phyloP scores from a whole-genome alignment of 2,329 filamentous ascomycete species.

The Paecilomyces variotii region DNA sequence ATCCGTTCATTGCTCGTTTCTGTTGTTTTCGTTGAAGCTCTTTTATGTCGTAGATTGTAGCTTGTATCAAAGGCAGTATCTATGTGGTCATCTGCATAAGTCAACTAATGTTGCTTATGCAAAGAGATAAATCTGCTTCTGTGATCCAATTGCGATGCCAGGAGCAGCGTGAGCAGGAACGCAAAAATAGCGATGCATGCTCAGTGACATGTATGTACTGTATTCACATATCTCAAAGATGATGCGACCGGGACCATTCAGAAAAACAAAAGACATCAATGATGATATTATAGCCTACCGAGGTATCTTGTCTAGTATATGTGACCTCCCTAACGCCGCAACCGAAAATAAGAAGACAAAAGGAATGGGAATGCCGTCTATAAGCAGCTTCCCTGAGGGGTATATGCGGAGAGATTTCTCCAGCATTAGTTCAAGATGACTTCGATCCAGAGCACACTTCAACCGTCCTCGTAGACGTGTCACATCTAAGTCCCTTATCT shows the following conservation, averaged over 20 bases:
- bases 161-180: too few species aligned
- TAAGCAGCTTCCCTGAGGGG: background rate
- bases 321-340: background rate
- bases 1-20: too few species aligned
- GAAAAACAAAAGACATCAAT: background rate
- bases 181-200: too few species aligned
- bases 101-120: too few species aligned
- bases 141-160: too few species aligned
- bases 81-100: too few species aligned
- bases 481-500: conserved; percentile 45
- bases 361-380: background rate
- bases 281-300: background rate
- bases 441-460: background rate
- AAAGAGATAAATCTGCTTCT: too few species aligned
- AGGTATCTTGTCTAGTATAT: background rate
- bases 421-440: background rate
- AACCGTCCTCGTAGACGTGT: too few species aligned
- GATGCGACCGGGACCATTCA: background rate
- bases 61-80: too few species aligned
- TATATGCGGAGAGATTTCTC: background rate
- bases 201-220: too few species aligned
- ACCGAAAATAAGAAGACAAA: background rate
- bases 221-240: background rate
- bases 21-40: too few species aligned
- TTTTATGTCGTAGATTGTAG: too few species aligned